A percentile compares a stretch with the other conserved stretches of the same genome.
Conservation (phyloP, 805 yeast genomes). For the Pichia scutulata region DNA sequence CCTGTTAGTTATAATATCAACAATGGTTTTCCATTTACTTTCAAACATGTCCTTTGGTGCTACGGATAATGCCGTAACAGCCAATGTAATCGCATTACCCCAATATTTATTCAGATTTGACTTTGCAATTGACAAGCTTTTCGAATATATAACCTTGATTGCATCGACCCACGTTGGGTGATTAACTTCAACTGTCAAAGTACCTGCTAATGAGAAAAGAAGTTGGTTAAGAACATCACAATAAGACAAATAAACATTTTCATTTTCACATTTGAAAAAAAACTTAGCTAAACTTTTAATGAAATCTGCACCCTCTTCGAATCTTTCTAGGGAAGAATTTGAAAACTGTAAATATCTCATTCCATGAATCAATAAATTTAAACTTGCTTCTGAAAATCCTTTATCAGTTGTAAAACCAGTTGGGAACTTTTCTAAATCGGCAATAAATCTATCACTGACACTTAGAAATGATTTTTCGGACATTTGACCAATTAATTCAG, state of each 20-base stretch:
- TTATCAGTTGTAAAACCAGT: conserved; percentile 32
- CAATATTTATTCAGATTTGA: conserved; percentile 42
- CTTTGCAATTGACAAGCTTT: conserved; percentile 37
- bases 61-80: conserved; percentile 70
- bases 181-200: conserved; percentile 87
- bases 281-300: conserved; percentile 80
- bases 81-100: conserved; percentile 59
- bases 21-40: conserved; percentile 58
- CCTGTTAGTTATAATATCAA: conserved; percentile 54
- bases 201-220: conserved; percentile 74
- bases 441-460: conserved; percentile 89
- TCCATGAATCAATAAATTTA: conserved; percentile 76
- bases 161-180: conserved; percentile 95
- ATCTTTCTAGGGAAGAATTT: conserved; percentile 78
- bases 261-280: conserved; percentile 56
- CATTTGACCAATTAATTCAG: conserved; percentile 85
- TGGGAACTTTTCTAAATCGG: conserved; percentile 83
- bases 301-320: conserved; percentile 93
- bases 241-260: conserved; percentile 64
- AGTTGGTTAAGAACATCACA: conserved; percentile 76
- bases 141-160: conserved; percentile 50
- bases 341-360: conserved; percentile 78
- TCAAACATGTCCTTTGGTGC: conserved; percentile 72
- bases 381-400: conserved; percentile 36
- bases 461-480: conserved; percentile 74